Conservation (phyloP, 108 stramenopile species). For the Chaetoceros tenuissimus region DNA sequence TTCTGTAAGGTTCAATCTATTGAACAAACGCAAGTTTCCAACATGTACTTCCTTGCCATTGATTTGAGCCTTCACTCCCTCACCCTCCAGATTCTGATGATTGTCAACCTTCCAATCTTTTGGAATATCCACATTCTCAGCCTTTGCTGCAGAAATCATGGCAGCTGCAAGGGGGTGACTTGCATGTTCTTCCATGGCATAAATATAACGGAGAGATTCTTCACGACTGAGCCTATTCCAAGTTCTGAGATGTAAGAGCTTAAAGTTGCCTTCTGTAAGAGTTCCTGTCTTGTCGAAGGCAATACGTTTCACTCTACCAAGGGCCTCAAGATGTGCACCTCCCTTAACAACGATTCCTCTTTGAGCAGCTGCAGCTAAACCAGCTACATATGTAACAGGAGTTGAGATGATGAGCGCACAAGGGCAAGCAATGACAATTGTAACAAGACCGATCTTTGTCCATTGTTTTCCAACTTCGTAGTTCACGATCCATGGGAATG, state of each 20-base stretch:
- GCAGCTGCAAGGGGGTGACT: conserved; percentile 68
- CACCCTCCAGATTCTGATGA: conserved; percentile 52
- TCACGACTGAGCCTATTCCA: conserved; percentile 14
- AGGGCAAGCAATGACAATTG: too few species aligned
- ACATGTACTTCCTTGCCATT: conserved; percentile 46
- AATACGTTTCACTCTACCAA: conserved; percentile 44
- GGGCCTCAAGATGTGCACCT: conserved; percentile 59
- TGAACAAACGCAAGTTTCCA: conserved; percentile 62
- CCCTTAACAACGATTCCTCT: too few species aligned
- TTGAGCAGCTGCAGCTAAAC: conserved; percentile 47
- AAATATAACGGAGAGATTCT: conserved; percentile 40
- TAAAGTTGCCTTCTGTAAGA: conserved; percentile 61
- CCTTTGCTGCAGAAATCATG: conserved; percentile 47
- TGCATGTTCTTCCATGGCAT: conserved; percentile 59
- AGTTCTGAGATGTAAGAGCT: conserved; percentile 40
- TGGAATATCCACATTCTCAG: too few species aligned
- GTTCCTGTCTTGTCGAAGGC: conserved; percentile 82
- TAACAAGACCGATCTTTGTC: conserved; percentile 44
- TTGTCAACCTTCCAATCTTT: conserved; percentile 20
- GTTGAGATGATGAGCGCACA: conserved; percentile 62
- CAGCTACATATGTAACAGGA: conserved; percentile 57
- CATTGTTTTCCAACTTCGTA: conserved; percentile 44
- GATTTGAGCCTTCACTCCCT: conserved; percentile 53
- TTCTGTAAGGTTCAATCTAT: conserved; percentile 40
- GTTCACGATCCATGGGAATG: conserved; percentile 66